Evolutionary conservation across 2,329 filamentous ascomycete genomes (phyloP).

Genomic region (Trichothecium roseum): DNA sequence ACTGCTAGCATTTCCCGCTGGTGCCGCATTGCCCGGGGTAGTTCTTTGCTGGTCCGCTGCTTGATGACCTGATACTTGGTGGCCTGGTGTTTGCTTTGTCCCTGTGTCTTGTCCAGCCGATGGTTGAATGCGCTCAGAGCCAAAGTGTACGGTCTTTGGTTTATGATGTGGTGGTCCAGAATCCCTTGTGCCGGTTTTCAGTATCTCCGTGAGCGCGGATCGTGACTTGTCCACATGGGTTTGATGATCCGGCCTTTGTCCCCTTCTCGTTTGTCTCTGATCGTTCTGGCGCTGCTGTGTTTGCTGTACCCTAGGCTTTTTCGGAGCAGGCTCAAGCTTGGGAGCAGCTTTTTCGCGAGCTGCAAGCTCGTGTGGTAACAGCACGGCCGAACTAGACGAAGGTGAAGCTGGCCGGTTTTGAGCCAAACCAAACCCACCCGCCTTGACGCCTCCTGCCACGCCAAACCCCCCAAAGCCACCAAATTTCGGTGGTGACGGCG

Average conservation of each 20-base stretch:
- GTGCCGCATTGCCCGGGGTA: neutral
- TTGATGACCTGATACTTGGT: too few species aligned
- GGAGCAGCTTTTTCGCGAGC: slow-evolving; percentile 19
- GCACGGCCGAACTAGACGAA: slow-evolving; percentile 8
- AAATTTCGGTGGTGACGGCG: slow-evolving; percentile 14
- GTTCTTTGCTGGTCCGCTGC: slow-evolving; percentile 12
- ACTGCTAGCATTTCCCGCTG: neutral
- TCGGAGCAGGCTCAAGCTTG: neutral
- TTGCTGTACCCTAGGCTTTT: slow-evolving; percentile 1
- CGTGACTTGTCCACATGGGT: slow-evolving; percentile 1
- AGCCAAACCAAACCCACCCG: slow-evolving; percentile 13
- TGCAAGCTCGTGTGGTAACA: slow-evolving; percentile 28
- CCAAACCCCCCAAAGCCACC: slow-evolving; percentile 9
- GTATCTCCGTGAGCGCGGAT: neutral
- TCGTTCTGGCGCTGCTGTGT: neutral
- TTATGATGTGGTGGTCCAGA: neutral
- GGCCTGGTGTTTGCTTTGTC: too few species aligned
- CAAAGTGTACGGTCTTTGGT: neutral
- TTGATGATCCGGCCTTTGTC: neutral
- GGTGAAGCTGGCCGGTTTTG: slow-evolving; percentile 4
- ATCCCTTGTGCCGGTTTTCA: neutral
- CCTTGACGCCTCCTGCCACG: slow-evolving; percentile 2
- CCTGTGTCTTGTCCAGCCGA: too few species aligned
- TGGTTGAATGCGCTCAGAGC: slow-evolving; percentile 1
- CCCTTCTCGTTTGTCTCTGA: neutral